Evolutionary conservation across 2,329 filamentous ascomycete species (phyloP), one percentile per base, ranked within the genome.

Genomic region (Neoarthrinium moseri): DNA sequence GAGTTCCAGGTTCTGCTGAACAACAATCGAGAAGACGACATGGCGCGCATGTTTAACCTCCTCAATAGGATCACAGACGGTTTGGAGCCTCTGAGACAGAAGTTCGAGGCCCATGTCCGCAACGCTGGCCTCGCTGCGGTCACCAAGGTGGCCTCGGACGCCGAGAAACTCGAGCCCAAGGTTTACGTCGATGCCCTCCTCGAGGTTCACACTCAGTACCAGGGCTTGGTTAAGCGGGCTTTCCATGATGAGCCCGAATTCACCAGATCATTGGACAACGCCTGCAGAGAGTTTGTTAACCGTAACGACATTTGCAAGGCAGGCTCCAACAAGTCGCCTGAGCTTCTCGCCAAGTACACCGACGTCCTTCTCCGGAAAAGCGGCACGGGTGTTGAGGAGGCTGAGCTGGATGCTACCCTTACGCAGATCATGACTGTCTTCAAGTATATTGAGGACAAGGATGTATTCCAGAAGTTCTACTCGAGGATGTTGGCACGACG

Each of bases 401-500:
- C 89, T 24, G 92, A 99, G 61, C 79, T 97, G 58, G 94, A 99
- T 70, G 86, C 87, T 55, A 87, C 90, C 24, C 74, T 97, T 23
- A 84, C 83, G 17, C 89, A 96, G 66, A 94, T 99, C 59, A 99
- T 99, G 94, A 96, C 92, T 2, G 90, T 99, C 45, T 99, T 99
- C 81, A 97, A 97, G 73, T 99, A 99, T 69, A 97, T 99, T 53
- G 94, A 99, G 65, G 95, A 99, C 71, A 99, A 99, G 77, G 94
- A 99, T 62, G 95, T 99, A 5, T 99, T 99, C 79, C 94, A 97
- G 68, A 99, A 97, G 68, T 99, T 96, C 71, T 99, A 99, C 71
- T 95, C 92, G 2, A 88, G 91, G 52, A 96, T 96, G 86, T 74
- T 99, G 57, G 94, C 94, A 40, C 90, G 95, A 66, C 90, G 94